A percentile compares a stretch with the other conserved stretches of the same genome.
These are phyloP conservation scores for Casuarina cunninghamiana DNA, from an alignment of 306 rosid genomes.

Conservation along the genomic window DNA sequence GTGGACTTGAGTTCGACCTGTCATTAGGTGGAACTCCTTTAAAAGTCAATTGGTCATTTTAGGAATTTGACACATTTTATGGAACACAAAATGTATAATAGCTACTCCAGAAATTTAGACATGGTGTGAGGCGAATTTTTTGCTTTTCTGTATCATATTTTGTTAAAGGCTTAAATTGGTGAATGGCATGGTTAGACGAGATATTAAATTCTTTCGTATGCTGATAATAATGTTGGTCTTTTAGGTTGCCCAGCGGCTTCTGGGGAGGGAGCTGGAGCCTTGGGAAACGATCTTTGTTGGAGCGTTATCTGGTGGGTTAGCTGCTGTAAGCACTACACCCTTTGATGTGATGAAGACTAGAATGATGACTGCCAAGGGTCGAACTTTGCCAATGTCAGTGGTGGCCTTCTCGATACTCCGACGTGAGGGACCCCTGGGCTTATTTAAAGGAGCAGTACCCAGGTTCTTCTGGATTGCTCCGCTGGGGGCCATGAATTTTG, in stretches of 20 bases:
- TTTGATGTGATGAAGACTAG: slow-evolving; percentile 99
- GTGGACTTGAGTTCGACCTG: not conserved
- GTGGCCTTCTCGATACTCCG: slow-evolving; percentile 75
- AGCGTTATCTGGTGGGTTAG: slow-evolving; percentile 95
- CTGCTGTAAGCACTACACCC: slow-evolving; percentile 93
- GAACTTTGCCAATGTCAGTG: slow-evolving; percentile 72
- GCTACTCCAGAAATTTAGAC: not conserved
- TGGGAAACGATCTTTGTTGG: slow-evolving; percentile 97
- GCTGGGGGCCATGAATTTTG: slow-evolving; percentile 97
- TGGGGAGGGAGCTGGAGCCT: slow-evolving; percentile 82
- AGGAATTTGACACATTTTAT: not conserved
- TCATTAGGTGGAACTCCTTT: not conserved
- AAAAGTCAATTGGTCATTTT: not conserved
- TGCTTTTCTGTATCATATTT: not conserved
- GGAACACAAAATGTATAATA: not conserved
- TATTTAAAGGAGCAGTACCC: slow-evolving; percentile 93
- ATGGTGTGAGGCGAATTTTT: not conserved
- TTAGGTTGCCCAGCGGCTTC: slow-evolving; percentile 67
- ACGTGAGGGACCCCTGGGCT: slow-evolving; percentile 87
- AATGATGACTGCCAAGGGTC: slow-evolving; percentile 97
- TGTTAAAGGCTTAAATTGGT: not conserved
- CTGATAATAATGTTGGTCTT: not conserved
- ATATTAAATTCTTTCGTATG: not conserved
- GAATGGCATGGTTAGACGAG: not conserved
- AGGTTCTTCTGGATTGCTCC: slow-evolving; percentile 99